phyloP scores from a whole-genome alignment of 495 filamentous ascomycete genomes.

The Penicillium egyptiacum region DNA sequence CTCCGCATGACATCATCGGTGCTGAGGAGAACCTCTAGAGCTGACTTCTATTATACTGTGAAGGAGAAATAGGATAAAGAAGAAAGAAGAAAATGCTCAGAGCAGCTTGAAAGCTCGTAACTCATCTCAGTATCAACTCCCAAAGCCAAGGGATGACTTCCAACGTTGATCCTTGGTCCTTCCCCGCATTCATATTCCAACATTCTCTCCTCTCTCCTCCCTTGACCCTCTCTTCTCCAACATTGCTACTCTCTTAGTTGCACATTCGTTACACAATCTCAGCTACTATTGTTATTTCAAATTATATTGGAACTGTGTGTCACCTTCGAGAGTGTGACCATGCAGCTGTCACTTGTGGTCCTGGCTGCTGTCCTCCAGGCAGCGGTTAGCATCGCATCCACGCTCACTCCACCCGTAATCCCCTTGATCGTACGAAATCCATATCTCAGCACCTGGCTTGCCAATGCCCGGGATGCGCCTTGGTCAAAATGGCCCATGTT shows the following conservation, averaged over 20 bases:
- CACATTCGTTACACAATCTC: background rate
- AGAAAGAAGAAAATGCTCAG: background rate
- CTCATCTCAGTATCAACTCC: background rate
- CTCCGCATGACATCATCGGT: constrained; percentile 33
- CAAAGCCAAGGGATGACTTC: background rate
- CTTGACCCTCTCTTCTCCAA: constrained; percentile 4
- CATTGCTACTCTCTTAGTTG: background rate
- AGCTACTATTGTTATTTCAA: background rate
- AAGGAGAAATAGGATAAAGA: background rate
- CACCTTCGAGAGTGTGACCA: constrained; percentile 17
- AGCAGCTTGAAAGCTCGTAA: background rate
- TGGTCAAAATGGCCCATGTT: constrained; percentile 96
- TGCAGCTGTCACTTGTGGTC: constrained; percentile 40
- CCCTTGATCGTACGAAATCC: constrained; percentile 89
- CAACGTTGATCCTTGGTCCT: constrained; percentile 1
- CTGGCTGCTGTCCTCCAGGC: constrained; percentile 40
- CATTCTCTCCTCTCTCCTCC: constrained; percentile 12
- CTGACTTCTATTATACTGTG: background rate
- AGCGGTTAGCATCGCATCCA: constrained; percentile 42
- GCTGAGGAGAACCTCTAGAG: background rate
- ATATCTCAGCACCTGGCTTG: constrained; percentile 87
- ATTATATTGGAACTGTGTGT: background rate
- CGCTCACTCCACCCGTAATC: constrained; percentile 73
- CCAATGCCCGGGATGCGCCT: constrained; percentile 73
- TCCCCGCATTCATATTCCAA: background rate